Evolutionary conservation across 2,329 filamentous ascomycete genomes (phyloP).

Genomic region (Diaporthe sp.): DNA sequence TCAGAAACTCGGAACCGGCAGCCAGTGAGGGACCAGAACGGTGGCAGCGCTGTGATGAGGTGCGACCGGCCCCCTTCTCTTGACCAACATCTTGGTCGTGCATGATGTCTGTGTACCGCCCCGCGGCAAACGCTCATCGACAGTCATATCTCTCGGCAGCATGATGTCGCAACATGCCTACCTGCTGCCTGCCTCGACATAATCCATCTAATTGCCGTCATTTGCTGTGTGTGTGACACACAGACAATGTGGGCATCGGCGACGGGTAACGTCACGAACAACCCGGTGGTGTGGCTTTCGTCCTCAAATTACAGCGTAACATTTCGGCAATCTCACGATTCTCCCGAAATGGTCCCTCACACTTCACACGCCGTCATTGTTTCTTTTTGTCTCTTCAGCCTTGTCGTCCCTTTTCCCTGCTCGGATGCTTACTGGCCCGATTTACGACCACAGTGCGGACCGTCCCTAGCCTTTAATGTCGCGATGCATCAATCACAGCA

Average conservation of each 20-base stretch:
- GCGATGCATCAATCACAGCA: constrained; percentile 29
- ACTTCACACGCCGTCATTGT: not conserved
- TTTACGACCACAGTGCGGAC: constrained; percentile 37
- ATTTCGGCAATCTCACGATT: constrained; percentile 27
- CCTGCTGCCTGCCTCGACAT: not conserved
- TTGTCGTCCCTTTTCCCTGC: constrained; percentile 31
- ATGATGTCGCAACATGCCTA: not conserved
- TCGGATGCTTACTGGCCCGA: constrained; percentile 25
- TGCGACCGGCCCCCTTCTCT: not conserved
- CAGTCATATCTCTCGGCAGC: constrained; percentile 4
- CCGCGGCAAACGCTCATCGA: not conserved
- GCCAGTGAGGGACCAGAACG: constrained; percentile 18
- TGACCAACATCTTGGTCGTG: not conserved
- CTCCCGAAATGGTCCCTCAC: constrained; percentile 22
- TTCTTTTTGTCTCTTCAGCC: constrained; percentile 36
- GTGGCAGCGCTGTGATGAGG: not conserved
- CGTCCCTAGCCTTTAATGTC: not conserved
- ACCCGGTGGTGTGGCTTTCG: not conserved
- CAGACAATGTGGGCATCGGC: constrained; percentile 17
- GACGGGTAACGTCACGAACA: constrained; percentile 5
- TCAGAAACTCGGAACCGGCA: constrained; percentile 32
- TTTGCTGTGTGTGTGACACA: constrained; percentile 14
- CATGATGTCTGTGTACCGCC: constrained; percentile 2
- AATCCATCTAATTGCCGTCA: constrained; percentile 10
- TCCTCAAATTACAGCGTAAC: constrained; percentile 40